These are phyloP conservation scores for Capsella bursapastoris DNA, from an alignment of 345 rosid species.

Conservation along the genomic window DNA sequence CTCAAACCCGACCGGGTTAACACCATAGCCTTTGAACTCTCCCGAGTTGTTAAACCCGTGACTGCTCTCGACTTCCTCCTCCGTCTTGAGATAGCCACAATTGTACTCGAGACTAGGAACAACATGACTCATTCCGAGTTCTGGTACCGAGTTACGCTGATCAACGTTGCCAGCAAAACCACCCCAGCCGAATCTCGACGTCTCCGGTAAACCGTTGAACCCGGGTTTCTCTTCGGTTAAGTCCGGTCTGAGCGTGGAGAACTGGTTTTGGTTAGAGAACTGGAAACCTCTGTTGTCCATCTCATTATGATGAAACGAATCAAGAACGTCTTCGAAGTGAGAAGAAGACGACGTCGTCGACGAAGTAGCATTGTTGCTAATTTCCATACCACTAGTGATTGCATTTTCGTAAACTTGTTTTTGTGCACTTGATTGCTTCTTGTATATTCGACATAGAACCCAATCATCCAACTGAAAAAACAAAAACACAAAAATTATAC, in stretches of 20 bases:
- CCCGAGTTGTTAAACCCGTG: constrained; percentile 18
- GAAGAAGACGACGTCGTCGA: constrained; percentile 65
- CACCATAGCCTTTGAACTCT: constrained; percentile 10
- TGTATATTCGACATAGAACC: constrained; percentile 94
- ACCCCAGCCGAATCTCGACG: constrained; percentile 60
- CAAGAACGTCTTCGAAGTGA: constrained; percentile 73
- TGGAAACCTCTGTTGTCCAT: constrained; percentile 48
- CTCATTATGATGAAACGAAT: constrained; percentile 47
- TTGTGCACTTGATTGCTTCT: constrained; percentile 73
- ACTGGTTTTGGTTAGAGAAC: constrained; percentile 34
- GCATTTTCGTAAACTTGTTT: constrained; percentile 47
- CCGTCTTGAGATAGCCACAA: constrained; percentile 49
- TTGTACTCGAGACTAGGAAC: constrained; percentile 39
- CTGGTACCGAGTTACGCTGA: constrained; percentile 45
- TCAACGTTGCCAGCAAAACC: constrained; percentile 3
- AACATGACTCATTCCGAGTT: constrained; percentile 46
- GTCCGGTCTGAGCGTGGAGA: constrained; percentile 45
- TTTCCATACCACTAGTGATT: constrained; percentile 53
- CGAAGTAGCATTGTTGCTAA: constrained; percentile 55
- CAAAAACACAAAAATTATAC: neutral
- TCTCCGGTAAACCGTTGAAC: constrained; percentile 22
- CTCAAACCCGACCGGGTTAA: constrained; percentile 37
- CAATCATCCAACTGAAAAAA: constrained; percentile 79
- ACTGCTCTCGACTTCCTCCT: constrained; percentile 24
- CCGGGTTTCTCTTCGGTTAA: constrained; percentile 51